Base-by-base conservation (phyloP, 129 eudicot genomes). In the Apium graveolens region DNA sequence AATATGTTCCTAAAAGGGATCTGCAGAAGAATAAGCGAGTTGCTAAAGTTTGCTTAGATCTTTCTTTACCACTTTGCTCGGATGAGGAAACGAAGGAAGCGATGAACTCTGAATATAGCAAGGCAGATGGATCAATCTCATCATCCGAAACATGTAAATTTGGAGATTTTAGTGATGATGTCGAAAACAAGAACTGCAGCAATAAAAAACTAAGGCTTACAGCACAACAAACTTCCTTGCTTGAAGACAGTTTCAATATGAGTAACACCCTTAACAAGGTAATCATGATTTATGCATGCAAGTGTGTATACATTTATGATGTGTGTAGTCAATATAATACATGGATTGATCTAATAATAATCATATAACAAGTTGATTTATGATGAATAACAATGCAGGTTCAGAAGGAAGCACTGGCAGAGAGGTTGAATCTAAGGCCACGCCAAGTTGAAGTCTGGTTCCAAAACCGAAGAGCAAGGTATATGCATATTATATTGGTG, bases 391-490 rank as follows among this genome's bases (percentile, higher is more conserved):
- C 24, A n/a, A 48, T 53, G 79, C 79, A 76, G 79, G 34, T 12
- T 34, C 79, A 51, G 79, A 76, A 76, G 49, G 32, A 51, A 55
- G 79, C 34, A 20, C 48, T 76, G 70, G 79, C 79, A 5, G 35
- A 76, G 51, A 76, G 49, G 38, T 76, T 76, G 70, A 38, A 55
- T 51, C 45, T 76, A 12, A 76, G 70, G 79, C 71, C 79, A 26
- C 51, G 79, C 17, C 79, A 76, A 38, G 79, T 76, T 53, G 79
- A 76, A 57, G 79, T 76, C 18, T 76, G 79, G 79, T 76, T 76
- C 1, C 79, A 76, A 13, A 76, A 76, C 48, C 62, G 79, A 35
- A 76, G 79, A 55, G 70, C 79, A 37, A 76, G 79, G 79, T 55
- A 39, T 21, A 39, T 51, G 31, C 62, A 17, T 66, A 14, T 65